Base-by-base conservation (phyloP, 2,329 filamentous ascomycete genomes). In the Thelonectria olida region DNA sequence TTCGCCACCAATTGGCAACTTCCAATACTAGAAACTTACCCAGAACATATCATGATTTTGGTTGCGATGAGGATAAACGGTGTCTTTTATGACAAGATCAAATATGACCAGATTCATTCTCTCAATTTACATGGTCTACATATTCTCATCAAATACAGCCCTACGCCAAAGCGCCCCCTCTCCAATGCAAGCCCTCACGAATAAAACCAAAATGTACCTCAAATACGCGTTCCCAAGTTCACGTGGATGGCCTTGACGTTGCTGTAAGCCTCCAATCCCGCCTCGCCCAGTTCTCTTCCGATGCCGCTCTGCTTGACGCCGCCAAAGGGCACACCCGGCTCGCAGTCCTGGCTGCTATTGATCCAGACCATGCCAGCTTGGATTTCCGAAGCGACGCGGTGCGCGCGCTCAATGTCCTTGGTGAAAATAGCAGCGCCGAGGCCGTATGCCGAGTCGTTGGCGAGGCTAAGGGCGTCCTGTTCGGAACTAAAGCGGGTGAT, bases 391-490 rank as follows among this genome's bases (percentile, higher is more conserved):
- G 88, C 88, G 45, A 94, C 90, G 62, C 90, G 86, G 76, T 95
- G 85, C 68, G 92, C 91, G 1, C 90, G 93, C 84, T 91, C 92
- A 74, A 96, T 82, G 80, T 93, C 88, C 71, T 80, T 88, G 69
- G 92, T 95, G 85, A 94, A 91, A 31, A 96, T 84, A 67, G 90
- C 92, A 49, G 92, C 89, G 60, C 92, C 92, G 48, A 96, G 87
- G 72, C 92, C 92, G 80, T 94, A 96, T 64, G 80, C 87, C 72
- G 86, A 89, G 80, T 87, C 83, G 82, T 96, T 95, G 68, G 86
- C 91, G 42, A 91, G 79, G 69, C 82, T 80, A 78, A 96, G 88
- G 61, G 87, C 91, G 50, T 96, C 92, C 20, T 89, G 91, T 80
- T 92, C 89, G 71, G 84, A 87, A 81, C 88, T 89, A 84, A 96